Conservation (phyloP, 192 early-diverging fungal genomes). For the Bifiguratus adelaidae region DNA sequence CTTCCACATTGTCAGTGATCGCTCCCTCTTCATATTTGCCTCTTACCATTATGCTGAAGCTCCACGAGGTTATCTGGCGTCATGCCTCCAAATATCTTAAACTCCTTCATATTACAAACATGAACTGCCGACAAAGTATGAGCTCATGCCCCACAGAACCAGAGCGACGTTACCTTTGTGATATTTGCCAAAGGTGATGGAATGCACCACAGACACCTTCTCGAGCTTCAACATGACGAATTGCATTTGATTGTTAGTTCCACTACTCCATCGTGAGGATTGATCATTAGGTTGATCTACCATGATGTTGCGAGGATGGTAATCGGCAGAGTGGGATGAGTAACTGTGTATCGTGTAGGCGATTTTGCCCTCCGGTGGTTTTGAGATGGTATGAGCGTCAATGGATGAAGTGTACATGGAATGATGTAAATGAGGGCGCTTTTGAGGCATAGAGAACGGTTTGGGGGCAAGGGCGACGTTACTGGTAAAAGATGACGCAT, state of each 20-base stretch:
- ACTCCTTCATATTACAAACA: constrained; percentile 95
- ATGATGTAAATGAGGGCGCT: too few relatives aligned
- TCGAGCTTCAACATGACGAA: constrained; percentile 88
- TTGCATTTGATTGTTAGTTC: constrained; percentile 82
- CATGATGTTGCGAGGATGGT: constrained; percentile 77
- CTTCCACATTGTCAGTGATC: constrained; percentile 6
- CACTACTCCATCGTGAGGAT: constrained; percentile 83
- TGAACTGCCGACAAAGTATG: constrained; percentile 31
- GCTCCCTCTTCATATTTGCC: constrained; percentile 5
- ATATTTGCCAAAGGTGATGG: constrained; percentile 94
- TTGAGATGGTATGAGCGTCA: too few relatives aligned
- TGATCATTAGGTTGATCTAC: constrained; percentile 81
- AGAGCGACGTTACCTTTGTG: constrained; percentile 38
- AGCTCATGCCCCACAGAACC: not conserved
- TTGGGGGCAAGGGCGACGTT: too few relatives aligned
- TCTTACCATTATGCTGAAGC: constrained; percentile 60
- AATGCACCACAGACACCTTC: constrained; percentile 67
- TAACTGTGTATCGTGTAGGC: constrained; percentile 60
- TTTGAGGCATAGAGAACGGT: too few relatives aligned
- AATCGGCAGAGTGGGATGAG: constrained; percentile 77
- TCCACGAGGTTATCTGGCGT: constrained; percentile 78
- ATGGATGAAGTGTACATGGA: too few relatives aligned
- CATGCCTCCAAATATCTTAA: constrained; percentile 89
- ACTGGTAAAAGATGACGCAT: too few relatives aligned
- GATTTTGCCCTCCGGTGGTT: too few relatives aligned